Evolutionary conservation across 768 basidiomycete genomes (phyloP), one percentile per base, ranked within the genome.

Genomic region (Asterophora parasitica): DNA sequence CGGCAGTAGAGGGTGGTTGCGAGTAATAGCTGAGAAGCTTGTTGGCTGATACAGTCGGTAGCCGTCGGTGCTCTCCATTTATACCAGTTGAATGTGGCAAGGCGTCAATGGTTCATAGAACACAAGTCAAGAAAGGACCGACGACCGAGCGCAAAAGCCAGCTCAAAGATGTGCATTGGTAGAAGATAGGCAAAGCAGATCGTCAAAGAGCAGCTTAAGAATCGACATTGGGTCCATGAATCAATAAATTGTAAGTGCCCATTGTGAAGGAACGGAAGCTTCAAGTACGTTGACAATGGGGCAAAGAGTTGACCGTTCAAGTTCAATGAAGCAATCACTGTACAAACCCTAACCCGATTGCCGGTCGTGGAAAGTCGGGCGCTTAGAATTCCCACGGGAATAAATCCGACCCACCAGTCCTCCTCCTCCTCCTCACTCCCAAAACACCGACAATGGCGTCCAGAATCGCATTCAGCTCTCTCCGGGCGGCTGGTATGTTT

Each of bases 381-480:
- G 39, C 33, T 43, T 20, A 23, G 3, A 23, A 37, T 70, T 73
- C 70, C 60, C 70, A 71, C 70, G 69, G 54, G 13, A 9, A 56
- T 59, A 58, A 57, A 58, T 53, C 54, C 57, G 54, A 53, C 39
- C 57, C 54, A 63, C 54, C 55, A 58, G 37, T 61, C 63, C 10
- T 36, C 28, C 56, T 46, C 48, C 60, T 59, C 54, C 60, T 51
- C 52, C 58, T 61, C 64, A 45, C 35, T 23, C 23, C 41, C 40
- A 46, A 52, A 59, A 54, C 53, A 53, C 54, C 57, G 52, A 53
- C 61, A 85, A 85, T 85, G 83, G 82, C 82, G 55, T 83, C 83
- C 64, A 80, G 82, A 76, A 78, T 85, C 68, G 82, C 81, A 65
- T 65, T 83, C 57, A 78, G 69, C 72, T 70, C 83, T 42, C 69